A percentile compares a stretch with the other conserved stretches of the same genome.
phyloP scores from a whole-genome alignment of 2,329 filamentous ascomycete species.

The Pestalotiopsis sp. region DNA sequence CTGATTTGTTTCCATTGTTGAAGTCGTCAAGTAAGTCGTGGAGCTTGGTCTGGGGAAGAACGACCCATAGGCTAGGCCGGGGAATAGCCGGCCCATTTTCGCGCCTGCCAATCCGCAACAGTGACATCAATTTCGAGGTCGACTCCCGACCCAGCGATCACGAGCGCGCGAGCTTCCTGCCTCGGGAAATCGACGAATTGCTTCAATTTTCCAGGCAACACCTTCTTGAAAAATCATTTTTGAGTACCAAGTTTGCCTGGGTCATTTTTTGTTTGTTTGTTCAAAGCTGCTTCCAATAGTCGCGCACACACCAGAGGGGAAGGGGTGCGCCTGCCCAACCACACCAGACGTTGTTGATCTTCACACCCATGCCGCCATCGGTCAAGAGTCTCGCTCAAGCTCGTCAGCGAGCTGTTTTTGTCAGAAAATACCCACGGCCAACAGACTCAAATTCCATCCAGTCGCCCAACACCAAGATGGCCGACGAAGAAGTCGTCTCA shows the following conservation, averaged over 20 bases:
- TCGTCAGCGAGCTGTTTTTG: conserved; percentile 18
- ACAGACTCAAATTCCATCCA: neutral
- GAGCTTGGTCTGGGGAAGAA: neutral
- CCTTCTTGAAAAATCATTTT: neutral
- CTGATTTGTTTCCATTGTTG: neutral
- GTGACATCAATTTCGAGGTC: neutral
- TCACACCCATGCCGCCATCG: neutral
- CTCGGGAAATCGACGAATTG: neutral
- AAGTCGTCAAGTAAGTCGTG: neutral
- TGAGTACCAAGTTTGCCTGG: too few relatives aligned
- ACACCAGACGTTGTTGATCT: neutral
- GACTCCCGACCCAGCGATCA: neutral
- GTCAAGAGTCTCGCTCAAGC: conserved; percentile 11
- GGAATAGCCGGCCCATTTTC: conserved; percentile 5
- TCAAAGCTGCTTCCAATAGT: neutral
- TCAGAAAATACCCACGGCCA: conserved; percentile 22
- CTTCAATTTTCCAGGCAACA: neutral
- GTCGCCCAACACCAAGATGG: neutral
- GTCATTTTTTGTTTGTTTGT: neutral
- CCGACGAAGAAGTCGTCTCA: conserved; percentile 20
- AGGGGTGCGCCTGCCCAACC: conserved; percentile 4
- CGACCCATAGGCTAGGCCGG: neutral
- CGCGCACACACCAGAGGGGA: neutral
- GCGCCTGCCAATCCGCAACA: neutral
- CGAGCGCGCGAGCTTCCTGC: neutral